Conservation (phyloP, 148 eudicot genomes). For the Selenicereus undatus region DNA sequence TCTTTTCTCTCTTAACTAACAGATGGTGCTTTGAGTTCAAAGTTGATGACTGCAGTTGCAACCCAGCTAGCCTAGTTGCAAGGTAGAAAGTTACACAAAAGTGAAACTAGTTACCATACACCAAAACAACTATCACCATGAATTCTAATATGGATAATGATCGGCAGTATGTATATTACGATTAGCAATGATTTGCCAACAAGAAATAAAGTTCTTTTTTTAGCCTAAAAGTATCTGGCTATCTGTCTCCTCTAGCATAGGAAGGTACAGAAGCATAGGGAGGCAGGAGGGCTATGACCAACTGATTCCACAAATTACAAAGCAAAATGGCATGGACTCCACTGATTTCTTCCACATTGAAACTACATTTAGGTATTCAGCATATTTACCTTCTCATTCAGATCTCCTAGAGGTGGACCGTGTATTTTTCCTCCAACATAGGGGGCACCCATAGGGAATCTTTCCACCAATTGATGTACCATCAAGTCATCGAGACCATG, state of each 20-base stretch:
- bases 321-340: not conserved
- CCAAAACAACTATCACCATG: not conserved
- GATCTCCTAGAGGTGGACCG: conserved; percentile 89
- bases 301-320: too few species aligned
- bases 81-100: too few species aligned
- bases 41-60: too few species aligned
- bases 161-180: not conserved
- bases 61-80: too few species aligned
- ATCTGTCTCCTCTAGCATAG: not conserved
- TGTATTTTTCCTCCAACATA: conserved; percentile 88
- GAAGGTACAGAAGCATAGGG: not conserved
- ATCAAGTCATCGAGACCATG: conserved; percentile 93
- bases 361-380: not conserved
- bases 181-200: not conserved
- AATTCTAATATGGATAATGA: not conserved
- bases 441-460: conserved; percentile 99
- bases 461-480: conserved; percentile 95
- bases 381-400: conserved; percentile 79
- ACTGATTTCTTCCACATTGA: not conserved
- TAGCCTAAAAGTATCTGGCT: not conserved
- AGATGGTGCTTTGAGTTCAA: too few species aligned
- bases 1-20: too few species aligned
- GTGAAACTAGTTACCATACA: too few species aligned
- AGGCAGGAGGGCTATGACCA: not conserved
- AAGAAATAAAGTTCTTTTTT: not conserved